A percentile compares a stretch with the other conserved stretches of the same genome.
These are phyloP conservation scores for Auxenochlorella protothecoides DNA, from an alignment of 139 green algal species.

Conservation along the genomic window DNA sequence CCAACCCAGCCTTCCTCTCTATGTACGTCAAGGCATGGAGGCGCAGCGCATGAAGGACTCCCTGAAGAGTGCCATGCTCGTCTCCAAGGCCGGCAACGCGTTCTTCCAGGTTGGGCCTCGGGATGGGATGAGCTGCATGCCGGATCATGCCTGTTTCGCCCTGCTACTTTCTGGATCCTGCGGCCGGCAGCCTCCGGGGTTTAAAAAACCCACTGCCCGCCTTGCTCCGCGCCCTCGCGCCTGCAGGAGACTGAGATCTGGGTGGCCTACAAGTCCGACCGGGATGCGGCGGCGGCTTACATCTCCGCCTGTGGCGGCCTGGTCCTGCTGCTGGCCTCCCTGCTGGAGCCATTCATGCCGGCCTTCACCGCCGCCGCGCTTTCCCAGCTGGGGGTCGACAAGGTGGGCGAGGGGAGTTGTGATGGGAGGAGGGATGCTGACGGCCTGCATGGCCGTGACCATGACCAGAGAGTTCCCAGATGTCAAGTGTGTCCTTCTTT, in stretches of 20 bases:
- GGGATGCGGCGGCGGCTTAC: conserved; percentile 13
- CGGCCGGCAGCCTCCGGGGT: no score
- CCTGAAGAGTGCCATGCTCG: conserved; percentile 18
- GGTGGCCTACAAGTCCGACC: conserved; percentile 44
- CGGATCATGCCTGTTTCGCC: no score
- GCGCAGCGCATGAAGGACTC: conserved; percentile 21
- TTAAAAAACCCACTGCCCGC: no score
- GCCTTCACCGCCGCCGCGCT: conserved; percentile 57
- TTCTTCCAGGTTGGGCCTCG: conserved; percentile 31
- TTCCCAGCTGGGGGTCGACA: conserved; percentile 28
- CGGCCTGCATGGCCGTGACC: neutral
- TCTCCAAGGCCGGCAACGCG: conserved; percentile 25
- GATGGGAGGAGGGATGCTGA: neutral
- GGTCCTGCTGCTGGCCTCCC: conserved; percentile 62
- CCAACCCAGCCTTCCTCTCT: no score
- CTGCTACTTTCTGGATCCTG: no score
- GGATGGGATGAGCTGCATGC: no score
- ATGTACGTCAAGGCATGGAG: conserved; percentile 12
- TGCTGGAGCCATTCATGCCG: conserved; percentile 91
- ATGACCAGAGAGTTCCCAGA: no score
- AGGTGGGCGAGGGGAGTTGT: neutral
- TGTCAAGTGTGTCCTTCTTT: neutral
- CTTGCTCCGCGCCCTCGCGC: neutral
- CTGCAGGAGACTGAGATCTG: conserved; percentile 47
- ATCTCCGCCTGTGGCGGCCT: conserved; percentile 60